Base-by-base conservation (phyloP, 176 grass and related monocot genomes). In the Rhipidocladum racemiflorum region DNA sequence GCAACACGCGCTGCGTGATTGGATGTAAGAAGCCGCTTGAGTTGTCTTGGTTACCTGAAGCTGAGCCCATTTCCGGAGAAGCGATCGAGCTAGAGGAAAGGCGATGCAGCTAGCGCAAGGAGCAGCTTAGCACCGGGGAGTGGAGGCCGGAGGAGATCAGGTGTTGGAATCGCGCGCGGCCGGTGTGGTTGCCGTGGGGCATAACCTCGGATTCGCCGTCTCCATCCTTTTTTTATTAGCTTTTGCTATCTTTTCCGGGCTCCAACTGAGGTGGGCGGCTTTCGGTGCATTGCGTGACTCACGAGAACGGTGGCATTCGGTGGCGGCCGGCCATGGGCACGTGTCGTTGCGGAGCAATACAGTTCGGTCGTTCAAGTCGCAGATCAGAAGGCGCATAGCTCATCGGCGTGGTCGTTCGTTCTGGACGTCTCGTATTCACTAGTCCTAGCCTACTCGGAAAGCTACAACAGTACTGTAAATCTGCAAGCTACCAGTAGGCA, bases 231-330 rank as follows among this genome's bases (percentile, higher is more conserved):
- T 61, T 51, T 71, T 43, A 39, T 34, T 27, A 35, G 72, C 17
- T 72, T 34, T 70, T 4, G 7, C 44, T 6, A 12, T 14, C 15
- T 60, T 51, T 42, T 21, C 1, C 2, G 60, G 82, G 70, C 63
- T 61, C 4, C 76, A 45, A 76, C 87, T 85, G 87, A 89, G 87
- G 61, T 6, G 87, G 82, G 87, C 54, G 71, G 17, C 20, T 44
- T 30, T 74, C 15, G 64, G 62, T 60, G 61, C 63, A 30, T 12
- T 12, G 43, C 30, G 9, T 65, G 84, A 54, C 27, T 36, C 46
- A 0, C 3, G 1, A 6, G 55, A 32, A 15, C 56, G 84, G 87
- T 75, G 75, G 30, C 81, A 84, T 50, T 34, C 61, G 70, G 61
- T 81, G 81, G 43, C 68, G 68, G 74, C 46, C 35, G 5, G 1